Conservation (phyloP, 441 rosid species). For the Manihot esculenta region DNA sequence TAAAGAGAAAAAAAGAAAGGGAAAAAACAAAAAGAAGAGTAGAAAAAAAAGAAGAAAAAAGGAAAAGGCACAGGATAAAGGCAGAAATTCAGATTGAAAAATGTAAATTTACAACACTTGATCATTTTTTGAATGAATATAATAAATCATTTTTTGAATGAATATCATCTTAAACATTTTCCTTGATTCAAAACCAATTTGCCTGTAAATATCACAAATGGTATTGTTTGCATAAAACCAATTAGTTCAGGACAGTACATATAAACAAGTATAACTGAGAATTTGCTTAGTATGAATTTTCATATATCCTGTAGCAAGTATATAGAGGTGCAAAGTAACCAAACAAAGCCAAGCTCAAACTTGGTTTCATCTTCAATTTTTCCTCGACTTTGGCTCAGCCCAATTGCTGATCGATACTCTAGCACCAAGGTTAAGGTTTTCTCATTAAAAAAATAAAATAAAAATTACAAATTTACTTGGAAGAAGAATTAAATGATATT, state of each 20-base stretch:
- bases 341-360: neutral
- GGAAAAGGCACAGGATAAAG: neutral
- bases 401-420: neutral
- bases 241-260: neutral
- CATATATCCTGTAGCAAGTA: neutral
- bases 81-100: neutral
- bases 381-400: neutral
- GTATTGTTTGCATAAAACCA: neutral
- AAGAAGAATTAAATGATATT: too few species aligned
- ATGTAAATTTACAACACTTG: neutral
- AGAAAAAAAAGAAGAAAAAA: neutral
- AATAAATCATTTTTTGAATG: too few species aligned
- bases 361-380: neutral
- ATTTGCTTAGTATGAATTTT: neutral
- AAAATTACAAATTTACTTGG: too few species aligned
- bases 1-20: too few species aligned
- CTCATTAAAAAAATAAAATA: too few species aligned
- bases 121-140: too few species aligned
- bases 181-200: neutral
- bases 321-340: too few species aligned
- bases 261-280: neutral
- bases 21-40: neutral
- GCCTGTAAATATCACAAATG: neutral
- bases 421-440: neutral
- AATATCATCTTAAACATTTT: neutral